phyloP scores from a whole-genome alignment of 257 asterid species.

The Voacanga thouarsii region DNA sequence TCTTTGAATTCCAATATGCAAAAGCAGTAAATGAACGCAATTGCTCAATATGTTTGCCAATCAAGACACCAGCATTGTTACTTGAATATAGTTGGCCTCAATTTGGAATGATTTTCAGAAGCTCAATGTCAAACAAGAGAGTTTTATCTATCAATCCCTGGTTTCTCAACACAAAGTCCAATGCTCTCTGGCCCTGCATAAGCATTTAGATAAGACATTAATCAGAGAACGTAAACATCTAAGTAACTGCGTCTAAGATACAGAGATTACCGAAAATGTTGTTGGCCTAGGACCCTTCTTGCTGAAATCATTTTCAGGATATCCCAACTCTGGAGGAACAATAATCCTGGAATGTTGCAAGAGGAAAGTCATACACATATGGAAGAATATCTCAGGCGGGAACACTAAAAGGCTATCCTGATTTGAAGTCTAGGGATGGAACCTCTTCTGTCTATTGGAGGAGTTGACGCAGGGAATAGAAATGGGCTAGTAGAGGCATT shows the following conservation, averaged over 20 bases:
- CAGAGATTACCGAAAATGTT: conserved; percentile 74
- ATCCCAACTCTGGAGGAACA: conserved; percentile 96
- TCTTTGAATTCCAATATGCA: not conserved
- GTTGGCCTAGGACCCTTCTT: conserved; percentile 97
- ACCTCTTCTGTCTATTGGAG: not conserved
- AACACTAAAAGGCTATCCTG: not conserved
- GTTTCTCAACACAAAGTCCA: conserved; percentile 88
- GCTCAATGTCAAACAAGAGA: conserved; percentile 92
- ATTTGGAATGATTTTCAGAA: conserved; percentile 67
- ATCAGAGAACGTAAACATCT: not conserved
- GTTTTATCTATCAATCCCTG: conserved; percentile 96
- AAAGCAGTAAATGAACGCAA: not conserved
- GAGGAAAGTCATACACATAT: not conserved
- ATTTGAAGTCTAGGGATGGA: not conserved
- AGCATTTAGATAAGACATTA: conserved; percentile 1
- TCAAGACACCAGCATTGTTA: not conserved
- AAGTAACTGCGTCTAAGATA: not conserved
- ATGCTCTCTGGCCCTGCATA: conserved; percentile 93
- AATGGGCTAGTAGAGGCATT: not conserved
- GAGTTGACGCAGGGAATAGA: not conserved
- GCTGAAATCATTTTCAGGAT: conserved; percentile 89
- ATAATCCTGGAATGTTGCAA: conserved; percentile 54
- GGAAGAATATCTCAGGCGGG: not conserved
- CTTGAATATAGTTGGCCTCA: conserved; percentile 23
- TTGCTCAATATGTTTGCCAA: not conserved